A percentile compares a stretch with the other conserved stretches of the same genome.
phyloP scores from a whole-genome alignment of 1,284 basidiomycete genomes.

The Rhizoctonia solani region DNA sequence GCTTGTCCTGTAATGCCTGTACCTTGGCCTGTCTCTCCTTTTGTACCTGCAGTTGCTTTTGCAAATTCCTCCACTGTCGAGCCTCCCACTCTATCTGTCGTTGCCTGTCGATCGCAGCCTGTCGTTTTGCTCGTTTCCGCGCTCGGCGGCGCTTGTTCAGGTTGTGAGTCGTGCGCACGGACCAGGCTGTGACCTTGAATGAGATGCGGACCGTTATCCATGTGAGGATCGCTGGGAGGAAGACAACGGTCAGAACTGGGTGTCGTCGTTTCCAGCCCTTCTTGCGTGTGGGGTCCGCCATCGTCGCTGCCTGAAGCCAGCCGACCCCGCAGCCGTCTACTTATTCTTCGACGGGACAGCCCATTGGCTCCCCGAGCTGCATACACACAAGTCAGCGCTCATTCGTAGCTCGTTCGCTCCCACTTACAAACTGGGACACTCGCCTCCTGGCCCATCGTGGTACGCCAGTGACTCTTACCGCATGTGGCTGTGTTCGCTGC shows the following conservation, averaged over 20 bases:
- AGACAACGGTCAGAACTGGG: conserved; percentile 7
- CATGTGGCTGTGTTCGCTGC: too few relatives aligned
- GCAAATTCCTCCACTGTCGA: conserved; percentile 6
- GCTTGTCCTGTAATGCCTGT: neutral
- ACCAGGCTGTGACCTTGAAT: conserved; percentile 8
- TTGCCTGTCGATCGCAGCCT: neutral
- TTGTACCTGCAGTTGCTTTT: conserved; percentile 7
- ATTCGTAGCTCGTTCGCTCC: too few relatives aligned
- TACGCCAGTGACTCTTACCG: neutral
- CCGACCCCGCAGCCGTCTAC: neutral
- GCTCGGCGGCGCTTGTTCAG: conserved; percentile 15
- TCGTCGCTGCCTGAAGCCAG: neutral
- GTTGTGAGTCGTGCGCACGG: conserved; percentile 19
- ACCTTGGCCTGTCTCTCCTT: neutral
- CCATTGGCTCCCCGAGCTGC: neutral
- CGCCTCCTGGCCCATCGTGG: neutral
- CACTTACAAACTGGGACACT: neutral
- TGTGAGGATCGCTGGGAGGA: conserved; percentile 19
- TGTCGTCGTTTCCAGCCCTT: conserved; percentile 4
- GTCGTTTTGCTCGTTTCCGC: neutral
- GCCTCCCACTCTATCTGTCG: conserved; percentile 18
- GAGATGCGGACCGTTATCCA: conserved; percentile 4
- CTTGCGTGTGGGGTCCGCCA: conserved; percentile 1
- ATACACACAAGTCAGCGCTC: too few relatives aligned
- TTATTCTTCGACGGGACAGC: neutral